Conservation (phyloP, 495 filamentous ascomycete genomes). For the Ramalina peruviana region DNA sequence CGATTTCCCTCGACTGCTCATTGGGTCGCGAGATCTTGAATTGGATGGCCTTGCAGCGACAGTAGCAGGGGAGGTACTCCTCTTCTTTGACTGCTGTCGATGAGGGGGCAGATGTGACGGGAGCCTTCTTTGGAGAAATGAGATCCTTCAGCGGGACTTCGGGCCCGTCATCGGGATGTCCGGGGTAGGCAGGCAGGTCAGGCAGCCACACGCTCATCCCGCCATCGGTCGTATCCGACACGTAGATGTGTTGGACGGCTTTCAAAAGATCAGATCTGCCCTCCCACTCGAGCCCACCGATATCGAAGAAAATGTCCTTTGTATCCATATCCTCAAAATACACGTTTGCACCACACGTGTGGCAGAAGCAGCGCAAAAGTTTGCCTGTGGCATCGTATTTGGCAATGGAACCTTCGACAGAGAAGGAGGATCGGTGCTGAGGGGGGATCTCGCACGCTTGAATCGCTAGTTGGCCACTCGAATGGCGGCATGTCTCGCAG, state of each 20-base stretch:
- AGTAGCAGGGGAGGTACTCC: constrained; percentile 19
- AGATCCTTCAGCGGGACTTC: constrained; percentile 11
- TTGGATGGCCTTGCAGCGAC: constrained; percentile 37
- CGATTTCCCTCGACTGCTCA: background rate
- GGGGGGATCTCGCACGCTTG: constrained; percentile 35
- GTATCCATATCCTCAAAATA: constrained; percentile 22
- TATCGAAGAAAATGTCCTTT: constrained; percentile 26
- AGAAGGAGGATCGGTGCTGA: constrained; percentile 21
- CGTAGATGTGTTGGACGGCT: constrained; percentile 29
- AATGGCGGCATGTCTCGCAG: constrained; percentile 46
- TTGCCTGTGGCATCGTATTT: constrained; percentile 34
- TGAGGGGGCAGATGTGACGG: background rate
- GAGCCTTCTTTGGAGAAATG: background rate
- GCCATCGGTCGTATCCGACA: constrained; percentile 40
- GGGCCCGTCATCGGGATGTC: constrained; percentile 5
- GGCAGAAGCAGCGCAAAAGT: constrained; percentile 50
- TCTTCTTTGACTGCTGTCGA: background rate
- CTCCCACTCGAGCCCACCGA: constrained; percentile 25
- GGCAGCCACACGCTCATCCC: constrained; percentile 29
- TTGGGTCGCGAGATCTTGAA: constrained; percentile 26
- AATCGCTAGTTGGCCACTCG: constrained; percentile 40
- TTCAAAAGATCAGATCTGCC: constrained; percentile 25
- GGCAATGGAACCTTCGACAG: constrained; percentile 20
- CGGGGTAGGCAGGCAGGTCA: constrained; percentile 11
- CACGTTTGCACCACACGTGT: constrained; percentile 52